A percentile compares a stretch with the other conserved stretches of the same genome.
phyloP scores from a whole-genome alignment of 2,329 filamentous ascomycete genomes.

The Acrodontium crateriforme region DNA sequence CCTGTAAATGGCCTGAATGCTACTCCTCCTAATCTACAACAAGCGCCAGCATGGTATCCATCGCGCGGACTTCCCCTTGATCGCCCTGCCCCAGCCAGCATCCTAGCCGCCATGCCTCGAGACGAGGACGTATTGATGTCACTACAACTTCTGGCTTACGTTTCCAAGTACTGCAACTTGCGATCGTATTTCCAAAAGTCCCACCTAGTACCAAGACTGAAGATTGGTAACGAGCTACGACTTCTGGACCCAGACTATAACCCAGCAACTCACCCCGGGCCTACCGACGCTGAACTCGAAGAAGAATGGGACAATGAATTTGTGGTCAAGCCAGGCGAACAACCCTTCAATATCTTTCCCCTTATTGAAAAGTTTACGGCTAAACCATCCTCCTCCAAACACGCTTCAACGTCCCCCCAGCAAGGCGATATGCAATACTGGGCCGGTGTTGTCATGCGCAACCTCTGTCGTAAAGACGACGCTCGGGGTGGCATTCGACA shows the following conservation, averaged over 20 bases:
- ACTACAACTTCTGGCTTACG: conserved; percentile 86
- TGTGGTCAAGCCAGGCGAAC: conserved; percentile 20
- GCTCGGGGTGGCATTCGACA: conserved; percentile 86
- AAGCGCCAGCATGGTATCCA: conserved; percentile 32
- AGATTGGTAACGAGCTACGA: conserved; percentile 74
- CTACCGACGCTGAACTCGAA: conserved; percentile 39
- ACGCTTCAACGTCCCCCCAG: conserved; percentile 16
- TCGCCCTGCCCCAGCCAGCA: conserved; percentile 38
- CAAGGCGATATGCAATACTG: conserved; percentile 81
- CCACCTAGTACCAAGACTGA: conserved; percentile 81
- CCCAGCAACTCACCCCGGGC: conserved; percentile 24
- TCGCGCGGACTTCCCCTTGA: conserved; percentile 14
- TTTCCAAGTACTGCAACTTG: conserved; percentile 96
- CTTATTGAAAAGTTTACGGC: conserved; percentile 97
- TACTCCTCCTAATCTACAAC: conserved; percentile 59
- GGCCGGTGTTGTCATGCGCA: conserved; percentile 98
- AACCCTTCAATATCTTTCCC: conserved; percentile 70
- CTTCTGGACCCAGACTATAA: conserved; percentile 56
- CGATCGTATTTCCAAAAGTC: conserved; percentile 91
- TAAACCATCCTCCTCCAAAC: conserved; percentile 30
- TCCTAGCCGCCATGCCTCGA: conserved; percentile 81
- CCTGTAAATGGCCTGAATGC: conserved; percentile 51
- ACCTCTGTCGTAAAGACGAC: conserved; percentile 95
- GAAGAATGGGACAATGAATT: conserved; percentile 91
- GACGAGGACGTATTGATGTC: conserved; percentile 99